Evolutionary conservation across 805 yeast species (phyloP), one percentile per base, ranked within the genome.

Genomic region (Saccharomycopsis babjevae): DNA sequence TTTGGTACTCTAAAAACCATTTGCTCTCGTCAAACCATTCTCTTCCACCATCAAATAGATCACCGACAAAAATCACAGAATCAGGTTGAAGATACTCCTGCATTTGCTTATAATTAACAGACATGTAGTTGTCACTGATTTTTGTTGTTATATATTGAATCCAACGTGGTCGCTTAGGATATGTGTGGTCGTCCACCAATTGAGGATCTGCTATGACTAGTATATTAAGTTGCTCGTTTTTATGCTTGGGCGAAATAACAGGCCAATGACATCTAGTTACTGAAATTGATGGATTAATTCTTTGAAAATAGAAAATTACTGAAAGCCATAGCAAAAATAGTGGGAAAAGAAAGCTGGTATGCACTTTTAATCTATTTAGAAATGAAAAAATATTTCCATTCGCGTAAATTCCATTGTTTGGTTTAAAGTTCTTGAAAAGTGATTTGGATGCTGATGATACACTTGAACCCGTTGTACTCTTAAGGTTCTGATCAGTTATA

Each of bases 41-140:
- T 61, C 99, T 78, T 0, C 98, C 98, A 13, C 97, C 97, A 73
- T 94, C 99, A 70, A 93, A 88, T 66, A 93, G 72, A 70, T 94
- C 99, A 1, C 99, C 99, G 32, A 94, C 73, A 69, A 90, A 93
- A 5, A 93, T 72, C 4, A 84, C 83, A 1, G 87, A 76, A 67
- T 91, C 87, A 0, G 98, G 97, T 40, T 83, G 81, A 59, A 94
- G 76, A 1, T 73, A 65, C 7, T 73, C 65, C 64, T 86, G 86
- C 46, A 86, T 72, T 62, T 76, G 75, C 66, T 81, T 79, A 79
- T 89, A 83, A 70, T 93, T 91, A 59, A 91, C 78, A 64, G 82
- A 85, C 66, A 90, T 84, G 68, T 89, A 92, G 65, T 87, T 84
- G 70, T 94, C 99, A 16, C 88, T 78, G 46, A 89, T 69, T 61